Conservation (phyloP, 805 yeast species). For the Candida sithepensis region DNA sequence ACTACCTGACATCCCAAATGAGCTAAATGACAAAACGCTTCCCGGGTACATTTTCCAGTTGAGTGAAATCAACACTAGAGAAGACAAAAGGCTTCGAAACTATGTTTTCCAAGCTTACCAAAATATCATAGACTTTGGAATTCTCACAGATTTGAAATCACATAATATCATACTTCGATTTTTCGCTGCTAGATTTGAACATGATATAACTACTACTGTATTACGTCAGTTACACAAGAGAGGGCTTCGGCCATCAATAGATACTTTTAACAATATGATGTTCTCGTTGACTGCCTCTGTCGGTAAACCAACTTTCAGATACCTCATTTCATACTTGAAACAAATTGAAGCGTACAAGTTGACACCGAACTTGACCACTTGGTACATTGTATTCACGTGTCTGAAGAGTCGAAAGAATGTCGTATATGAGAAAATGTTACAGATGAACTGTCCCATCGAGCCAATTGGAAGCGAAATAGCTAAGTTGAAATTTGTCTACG, state of each 20-base stretch:
- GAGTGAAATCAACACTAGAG: slow-evolving; percentile 10
- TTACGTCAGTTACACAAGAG: slow-evolving; percentile 6
- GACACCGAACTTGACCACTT: slow-evolving; percentile 21
- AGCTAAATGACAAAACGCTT: slow-evolving; percentile 6
- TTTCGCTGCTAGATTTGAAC: slow-evolving; percentile 12
- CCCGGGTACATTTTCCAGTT: slow-evolving; percentile 8
- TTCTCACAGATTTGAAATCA: slow-evolving; percentile 5
- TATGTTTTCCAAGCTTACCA: slow-evolving; percentile 8
- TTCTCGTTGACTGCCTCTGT: slow-evolving; percentile 11
- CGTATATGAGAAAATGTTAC: slow-evolving; percentile 10
- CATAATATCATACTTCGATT: slow-evolving; percentile 18
- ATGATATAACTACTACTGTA: slow-evolving; percentile 5
- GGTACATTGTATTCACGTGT: slow-evolving; percentile 18
- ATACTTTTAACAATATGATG: slow-evolving; percentile 17
- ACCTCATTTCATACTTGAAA: slow-evolving; percentile 11
- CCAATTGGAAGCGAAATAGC: slow-evolving; percentile 15
- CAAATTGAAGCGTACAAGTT: slow-evolving; percentile 13
- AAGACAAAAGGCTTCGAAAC: slow-evolving; percentile 4
- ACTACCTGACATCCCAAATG: slow-evolving; percentile 9
- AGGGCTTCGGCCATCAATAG: slow-evolving; percentile 10
- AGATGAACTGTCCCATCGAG: slow-evolving; percentile 4
- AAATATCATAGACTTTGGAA: slow-evolving; percentile 12
- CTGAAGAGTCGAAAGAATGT: slow-evolving; percentile 6
- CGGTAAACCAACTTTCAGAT: slow-evolving; percentile 4
- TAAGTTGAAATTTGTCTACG: slow-evolving; percentile 1